Evolutionary conservation across 805 yeast species (phyloP).

Genomic region (Myxozyma neotropica): DNA sequence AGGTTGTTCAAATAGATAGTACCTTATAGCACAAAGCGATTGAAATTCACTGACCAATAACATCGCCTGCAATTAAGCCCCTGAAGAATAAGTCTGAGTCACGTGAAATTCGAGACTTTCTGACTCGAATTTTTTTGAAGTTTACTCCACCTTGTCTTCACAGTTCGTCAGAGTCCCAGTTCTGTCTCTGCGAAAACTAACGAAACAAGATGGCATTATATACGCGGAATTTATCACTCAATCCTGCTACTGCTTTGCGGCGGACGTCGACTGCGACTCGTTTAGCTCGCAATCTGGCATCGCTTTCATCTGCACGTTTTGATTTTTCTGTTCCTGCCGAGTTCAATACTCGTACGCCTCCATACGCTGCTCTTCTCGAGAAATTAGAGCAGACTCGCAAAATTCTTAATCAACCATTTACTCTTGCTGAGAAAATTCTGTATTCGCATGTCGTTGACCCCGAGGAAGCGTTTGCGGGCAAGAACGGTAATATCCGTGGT

Average conservation of each 20-base stretch:
- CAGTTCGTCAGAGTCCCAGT: no score
- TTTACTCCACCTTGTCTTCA: neutral
- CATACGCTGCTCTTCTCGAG: slow-evolving; percentile 48
- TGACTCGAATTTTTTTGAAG: neutral
- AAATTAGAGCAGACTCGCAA: slow-evolving; percentile 65
- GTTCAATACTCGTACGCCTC: slow-evolving; percentile 76
- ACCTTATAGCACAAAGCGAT: no score
- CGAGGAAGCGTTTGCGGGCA: slow-evolving; percentile 52
- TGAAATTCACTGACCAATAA: neutral
- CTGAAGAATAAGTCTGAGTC: neutral
- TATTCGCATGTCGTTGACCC: slow-evolving; percentile 96
- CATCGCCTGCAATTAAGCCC: slow-evolving; percentile 4
- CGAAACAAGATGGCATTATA: neutral
- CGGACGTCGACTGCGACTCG: neutral
- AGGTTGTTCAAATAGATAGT: no score
- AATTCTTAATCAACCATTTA: slow-evolving; percentile 75
- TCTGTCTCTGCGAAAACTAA: no score
- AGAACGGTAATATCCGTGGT: slow-evolving; percentile 57
- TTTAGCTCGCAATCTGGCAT: slow-evolving; percentile 19
- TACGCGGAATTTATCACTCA: neutral
- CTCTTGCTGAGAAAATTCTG: slow-evolving; percentile 92
- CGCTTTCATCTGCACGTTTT: slow-evolving; percentile 13
- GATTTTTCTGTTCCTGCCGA: slow-evolving; percentile 56
- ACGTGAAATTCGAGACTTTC: neutral
- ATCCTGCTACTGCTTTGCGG: neutral